Percentiles rank a stretch among this genome's conserved stretches.
These are phyloP conservation scores for Lupinus albus DNA, from an alignment of 306 rosid species.

Conservation along the genomic window DNA sequence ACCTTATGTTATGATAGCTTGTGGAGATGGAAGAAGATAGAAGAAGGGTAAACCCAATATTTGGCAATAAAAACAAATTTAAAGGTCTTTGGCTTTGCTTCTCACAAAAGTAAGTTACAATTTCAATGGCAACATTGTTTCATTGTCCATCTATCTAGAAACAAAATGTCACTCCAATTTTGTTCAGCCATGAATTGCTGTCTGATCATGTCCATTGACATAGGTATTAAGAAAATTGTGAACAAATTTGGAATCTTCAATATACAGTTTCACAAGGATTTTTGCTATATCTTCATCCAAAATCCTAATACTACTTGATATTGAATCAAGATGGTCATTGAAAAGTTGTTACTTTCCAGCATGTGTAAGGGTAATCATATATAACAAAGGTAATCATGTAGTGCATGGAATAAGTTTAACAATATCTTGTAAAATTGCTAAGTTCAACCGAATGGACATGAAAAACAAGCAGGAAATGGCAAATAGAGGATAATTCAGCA, in stretches of 20 bases:
- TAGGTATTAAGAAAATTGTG: not conserved
- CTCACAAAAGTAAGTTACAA: not conserved
- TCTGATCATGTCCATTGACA: not conserved
- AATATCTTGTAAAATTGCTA: not conserved
- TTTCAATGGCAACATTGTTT: not conserved
- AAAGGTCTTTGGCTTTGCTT: not conserved
- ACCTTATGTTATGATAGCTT: too few relatives aligned
- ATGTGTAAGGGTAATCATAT: not conserved
- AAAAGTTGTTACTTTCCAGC: not conserved
- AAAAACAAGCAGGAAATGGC: slow-evolving; percentile 24
- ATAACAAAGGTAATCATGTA: not conserved
- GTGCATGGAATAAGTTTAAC: slow-evolving; percentile 9
- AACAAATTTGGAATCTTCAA: too few relatives aligned
- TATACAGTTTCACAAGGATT: not conserved
- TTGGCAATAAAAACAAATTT: too few relatives aligned
- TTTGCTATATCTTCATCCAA: too few relatives aligned
- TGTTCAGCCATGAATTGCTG: not conserved
- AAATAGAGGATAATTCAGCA: not conserved
- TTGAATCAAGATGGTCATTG: not conserved
- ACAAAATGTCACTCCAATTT: not conserved
- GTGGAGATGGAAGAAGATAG: too few relatives aligned
- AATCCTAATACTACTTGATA: too few relatives aligned
- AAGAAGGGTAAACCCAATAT: too few relatives aligned
- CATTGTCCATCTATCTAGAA: not conserved
- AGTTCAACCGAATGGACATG: not conserved